Percentiles rank a stretch among this genome's conserved stretches.
These are phyloP conservation scores for Stipa capillata DNA, from an alignment of 176 grass and related monocot species.

Conservation along the genomic window DNA sequence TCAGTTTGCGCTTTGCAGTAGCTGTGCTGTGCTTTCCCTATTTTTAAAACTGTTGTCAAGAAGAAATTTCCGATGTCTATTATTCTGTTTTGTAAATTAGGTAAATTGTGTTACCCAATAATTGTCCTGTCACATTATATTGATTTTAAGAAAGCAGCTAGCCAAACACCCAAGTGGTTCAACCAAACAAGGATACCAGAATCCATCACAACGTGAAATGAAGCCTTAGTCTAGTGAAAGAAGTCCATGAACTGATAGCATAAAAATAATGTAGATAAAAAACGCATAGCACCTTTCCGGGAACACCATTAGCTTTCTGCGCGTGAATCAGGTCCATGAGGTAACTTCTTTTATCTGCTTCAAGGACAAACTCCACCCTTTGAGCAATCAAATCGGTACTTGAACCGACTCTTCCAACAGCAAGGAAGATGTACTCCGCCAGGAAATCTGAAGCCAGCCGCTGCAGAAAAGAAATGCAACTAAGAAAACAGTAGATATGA, in stretches of 20 bases:
- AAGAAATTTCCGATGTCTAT: not conserved
- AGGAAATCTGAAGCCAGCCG: conserved; percentile 88
- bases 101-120: not conserved
- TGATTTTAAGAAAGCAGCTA: not conserved
- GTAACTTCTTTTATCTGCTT: conserved; percentile 85
- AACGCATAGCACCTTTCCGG: conserved; percentile 62
- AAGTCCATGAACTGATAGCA: not conserved
- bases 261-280: not conserved
- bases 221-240: not conserved
- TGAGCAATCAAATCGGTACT: conserved; percentile 96
- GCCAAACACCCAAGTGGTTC: not conserved
- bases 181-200: not conserved
- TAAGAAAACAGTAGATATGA: not conserved
- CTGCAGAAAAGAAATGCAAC: conserved; percentile 26
- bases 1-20: not conserved
- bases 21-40: not conserved
- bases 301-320: conserved; percentile 66
- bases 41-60: not conserved
- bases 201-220: not conserved
- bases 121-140: not conserved
- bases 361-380: conserved; percentile 89
- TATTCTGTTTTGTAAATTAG: not conserved
- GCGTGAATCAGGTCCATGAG: conserved; percentile 96
- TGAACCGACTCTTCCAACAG: conserved; percentile 97
- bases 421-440: conserved; percentile 77